These are phyloP conservation scores for Dunaliella primolecta DNA, from an alignment of 139 green algal species.

Conservation along the genomic window DNA sequence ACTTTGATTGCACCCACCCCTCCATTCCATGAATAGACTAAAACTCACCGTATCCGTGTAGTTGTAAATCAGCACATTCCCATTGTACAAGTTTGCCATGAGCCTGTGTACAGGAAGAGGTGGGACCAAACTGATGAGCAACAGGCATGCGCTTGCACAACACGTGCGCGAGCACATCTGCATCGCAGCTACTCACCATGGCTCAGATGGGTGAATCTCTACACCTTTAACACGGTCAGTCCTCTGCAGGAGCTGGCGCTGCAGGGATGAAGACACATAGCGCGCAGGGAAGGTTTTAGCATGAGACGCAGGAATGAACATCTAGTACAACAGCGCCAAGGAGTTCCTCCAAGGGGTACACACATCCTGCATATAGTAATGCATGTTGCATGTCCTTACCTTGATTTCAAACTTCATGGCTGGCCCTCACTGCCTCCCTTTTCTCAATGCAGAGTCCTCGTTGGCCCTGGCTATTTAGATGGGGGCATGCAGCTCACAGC, in stretches of 20 bases:
- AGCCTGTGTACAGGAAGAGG: conserved; percentile 66
- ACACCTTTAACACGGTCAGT: conserved; percentile 98
- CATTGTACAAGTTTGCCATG: conserved; percentile 95
- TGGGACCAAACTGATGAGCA: background rate
- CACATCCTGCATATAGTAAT: no score
- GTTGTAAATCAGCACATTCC: conserved; percentile 97
- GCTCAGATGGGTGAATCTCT: conserved; percentile 97
- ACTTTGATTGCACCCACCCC: background rate
- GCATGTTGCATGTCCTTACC: no score
- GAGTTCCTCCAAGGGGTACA: background rate
- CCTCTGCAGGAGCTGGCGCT: conserved; percentile 89
- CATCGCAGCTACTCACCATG: conserved; percentile 89
- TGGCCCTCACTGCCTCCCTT: no score
- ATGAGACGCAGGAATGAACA: background rate
- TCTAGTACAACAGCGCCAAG: background rate
- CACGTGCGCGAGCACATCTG: background rate
- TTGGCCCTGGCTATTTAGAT: no score
- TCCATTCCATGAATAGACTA: background rate
- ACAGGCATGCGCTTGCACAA: background rate
- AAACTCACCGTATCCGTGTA: conserved; percentile 66
- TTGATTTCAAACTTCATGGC: conserved; percentile 89
- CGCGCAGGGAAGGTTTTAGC: no score
- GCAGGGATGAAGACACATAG: conserved; percentile 5
- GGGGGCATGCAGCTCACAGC: no score
- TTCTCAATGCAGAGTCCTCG: no score